These are phyloP conservation scores for Fusarium fracticaudum DNA, from an alignment of 2,329 filamentous ascomycete species.

Conservation along the genomic window DNA sequence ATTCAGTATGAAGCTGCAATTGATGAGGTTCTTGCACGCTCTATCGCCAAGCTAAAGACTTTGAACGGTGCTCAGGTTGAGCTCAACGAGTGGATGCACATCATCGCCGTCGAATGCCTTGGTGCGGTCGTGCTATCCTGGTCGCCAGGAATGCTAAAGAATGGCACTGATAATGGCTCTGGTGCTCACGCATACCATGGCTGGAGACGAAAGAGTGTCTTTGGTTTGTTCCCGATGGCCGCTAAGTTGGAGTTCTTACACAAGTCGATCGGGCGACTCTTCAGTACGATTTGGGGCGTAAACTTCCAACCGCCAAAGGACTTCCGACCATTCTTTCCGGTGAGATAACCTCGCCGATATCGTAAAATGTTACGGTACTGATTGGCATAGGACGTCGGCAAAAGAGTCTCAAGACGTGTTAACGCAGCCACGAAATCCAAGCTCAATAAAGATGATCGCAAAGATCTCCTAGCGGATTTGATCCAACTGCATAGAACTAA, in stretches of 20 bases:
- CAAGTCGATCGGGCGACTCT: conserved; percentile 50
- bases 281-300: conserved; percentile 56
- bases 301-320: conserved; percentile 54
- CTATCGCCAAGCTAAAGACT: conserved; percentile 48
- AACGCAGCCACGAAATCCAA: conserved; percentile 45
- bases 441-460: conserved; percentile 43
- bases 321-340: conserved; percentile 62
- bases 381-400: conserved; percentile 46
- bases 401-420: conserved; percentile 47
- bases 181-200: conserved; percentile 59
- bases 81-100: conserved; percentile 66
- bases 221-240: conserved; percentile 59
- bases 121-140: conserved; percentile 61
- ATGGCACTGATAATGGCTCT: conserved; percentile 57
- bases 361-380: neutral
- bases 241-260: conserved; percentile 52
- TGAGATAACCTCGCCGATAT: conserved; percentile 34
- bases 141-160: conserved; percentile 59
- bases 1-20: conserved; percentile 53
- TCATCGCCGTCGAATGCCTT: conserved; percentile 62
- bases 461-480: conserved; percentile 58
- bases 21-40: conserved; percentile 51
- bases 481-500: conserved; percentile 57
- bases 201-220: conserved; percentile 63
- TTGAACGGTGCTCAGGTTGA: conserved; percentile 55